phyloP scores from a whole-genome alignment of 345 rosid genomes.

The Leavenworthia alabamica region DNA sequence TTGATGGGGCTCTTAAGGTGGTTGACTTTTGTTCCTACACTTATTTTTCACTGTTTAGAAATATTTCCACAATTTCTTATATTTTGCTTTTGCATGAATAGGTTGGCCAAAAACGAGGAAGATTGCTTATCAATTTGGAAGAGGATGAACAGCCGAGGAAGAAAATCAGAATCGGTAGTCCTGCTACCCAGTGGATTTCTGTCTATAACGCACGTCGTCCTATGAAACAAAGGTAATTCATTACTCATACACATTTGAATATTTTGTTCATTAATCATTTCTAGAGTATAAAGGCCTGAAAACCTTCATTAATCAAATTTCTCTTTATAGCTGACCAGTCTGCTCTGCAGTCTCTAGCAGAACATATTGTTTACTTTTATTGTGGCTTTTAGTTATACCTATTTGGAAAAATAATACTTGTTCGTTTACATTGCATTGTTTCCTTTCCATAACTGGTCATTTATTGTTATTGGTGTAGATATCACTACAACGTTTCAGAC shows the following conservation, averaged over 20 bases:
- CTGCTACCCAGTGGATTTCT: slow-evolving; percentile 90
- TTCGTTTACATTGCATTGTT: background rate
- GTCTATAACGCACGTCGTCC: slow-evolving; percentile 90
- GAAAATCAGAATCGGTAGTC: slow-evolving; percentile 74
- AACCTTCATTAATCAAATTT: background rate
- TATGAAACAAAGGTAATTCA: slow-evolving; percentile 84
- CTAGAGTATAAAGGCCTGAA: background rate
- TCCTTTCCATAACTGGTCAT: too few relatives aligned
- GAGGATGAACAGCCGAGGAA: slow-evolving; percentile 92
- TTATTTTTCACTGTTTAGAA: slow-evolving; percentile 25
- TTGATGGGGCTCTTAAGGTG: slow-evolving; percentile 94
- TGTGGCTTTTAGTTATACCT: background rate
- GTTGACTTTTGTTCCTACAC: background rate
- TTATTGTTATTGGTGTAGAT: too few relatives aligned
- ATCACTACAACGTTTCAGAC: slow-evolving; percentile 91
- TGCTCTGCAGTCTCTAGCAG: background rate
- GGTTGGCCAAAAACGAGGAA: slow-evolving; percentile 90
- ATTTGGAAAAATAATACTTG: background rate
- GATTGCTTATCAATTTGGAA: slow-evolving; percentile 49
- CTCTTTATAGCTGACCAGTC: background rate
- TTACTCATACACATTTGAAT: background rate
- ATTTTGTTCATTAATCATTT: background rate
- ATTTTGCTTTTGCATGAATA: slow-evolving; percentile 17
- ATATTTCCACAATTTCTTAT: background rate
- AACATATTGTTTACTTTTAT: background rate